Percentiles rank a stretch among this genome's conserved stretches.
These are phyloP conservation scores for Apiospora saccharicola DNA, from an alignment of 2,329 filamentous ascomycete species.

Conservation along the genomic window DNA sequence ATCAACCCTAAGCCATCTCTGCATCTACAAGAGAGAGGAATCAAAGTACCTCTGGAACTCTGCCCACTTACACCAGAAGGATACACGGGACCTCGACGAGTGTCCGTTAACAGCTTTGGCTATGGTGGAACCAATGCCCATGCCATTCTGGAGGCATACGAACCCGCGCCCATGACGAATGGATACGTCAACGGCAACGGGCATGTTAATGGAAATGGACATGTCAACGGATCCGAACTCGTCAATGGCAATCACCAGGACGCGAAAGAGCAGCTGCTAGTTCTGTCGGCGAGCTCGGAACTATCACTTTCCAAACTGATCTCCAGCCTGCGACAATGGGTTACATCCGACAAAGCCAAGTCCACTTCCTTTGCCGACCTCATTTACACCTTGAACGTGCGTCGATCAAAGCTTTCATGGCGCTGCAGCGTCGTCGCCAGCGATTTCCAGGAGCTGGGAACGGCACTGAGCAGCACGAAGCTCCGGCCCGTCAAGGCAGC, in stretches of 20 bases:
- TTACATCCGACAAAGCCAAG: not conserved
- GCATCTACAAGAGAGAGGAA: conserved; percentile 19
- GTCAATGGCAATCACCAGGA: not conserved
- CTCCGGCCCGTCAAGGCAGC: conserved; percentile 24
- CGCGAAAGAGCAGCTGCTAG: not conserved
- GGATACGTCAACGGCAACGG: not conserved
- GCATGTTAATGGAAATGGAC: not conserved
- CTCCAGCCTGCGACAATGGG: conserved; percentile 26
- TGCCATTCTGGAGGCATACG: conserved; percentile 37
- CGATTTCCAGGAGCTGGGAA: conserved; percentile 31
- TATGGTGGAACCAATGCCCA: conserved; percentile 45
- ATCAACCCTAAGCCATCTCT: not conserved
- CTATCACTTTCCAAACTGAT: conserved; percentile 32
- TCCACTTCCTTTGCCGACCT: conserved; percentile 27
- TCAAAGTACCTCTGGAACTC: conserved; percentile 8
- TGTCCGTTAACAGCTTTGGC: conserved; percentile 43
- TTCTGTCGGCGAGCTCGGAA: conserved; percentile 27
- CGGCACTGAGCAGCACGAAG: conserved; percentile 34
- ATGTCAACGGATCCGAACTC: not conserved
- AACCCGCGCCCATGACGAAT: not conserved
- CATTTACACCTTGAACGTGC: conserved; percentile 31
- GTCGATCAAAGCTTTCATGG: conserved; percentile 31
- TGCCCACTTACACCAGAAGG: conserved; percentile 27
- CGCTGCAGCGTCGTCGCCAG: conserved; percentile 24
- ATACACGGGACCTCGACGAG: conserved; percentile 30